phyloP scores from a whole-genome alignment of 2,329 filamentous ascomycete species.

The Fusarium albosuccineum region DNA sequence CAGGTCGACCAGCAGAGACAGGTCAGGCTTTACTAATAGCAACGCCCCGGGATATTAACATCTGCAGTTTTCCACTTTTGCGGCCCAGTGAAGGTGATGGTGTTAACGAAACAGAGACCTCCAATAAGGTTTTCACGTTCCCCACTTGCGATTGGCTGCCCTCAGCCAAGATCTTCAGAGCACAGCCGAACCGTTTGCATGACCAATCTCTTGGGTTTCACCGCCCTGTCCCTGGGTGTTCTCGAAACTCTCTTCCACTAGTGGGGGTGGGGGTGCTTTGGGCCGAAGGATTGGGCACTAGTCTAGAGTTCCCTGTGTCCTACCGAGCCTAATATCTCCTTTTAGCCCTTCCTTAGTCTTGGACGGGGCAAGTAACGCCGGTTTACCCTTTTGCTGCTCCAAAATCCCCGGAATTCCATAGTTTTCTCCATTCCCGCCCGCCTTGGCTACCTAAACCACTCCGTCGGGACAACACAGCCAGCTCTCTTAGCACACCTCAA shows the following conservation, averaged over 20 bases:
- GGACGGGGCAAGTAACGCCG: no score
- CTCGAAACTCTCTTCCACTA: neutral
- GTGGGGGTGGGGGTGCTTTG: neutral
- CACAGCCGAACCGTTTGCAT: neutral
- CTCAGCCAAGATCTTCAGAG: neutral
- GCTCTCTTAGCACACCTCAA: neutral
- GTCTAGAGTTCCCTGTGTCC: no score
- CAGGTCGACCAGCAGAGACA: neutral
- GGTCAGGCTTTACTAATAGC: neutral
- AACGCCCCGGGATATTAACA: neutral
- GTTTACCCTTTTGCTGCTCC: neutral
- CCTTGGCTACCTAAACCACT: neutral
- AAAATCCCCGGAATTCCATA: neutral
- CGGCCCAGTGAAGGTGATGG: no score
- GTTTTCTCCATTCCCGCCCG: neutral
- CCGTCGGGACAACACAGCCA: conserved; percentile 1
- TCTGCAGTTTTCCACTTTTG: no score
- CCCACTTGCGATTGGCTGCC: neutral
- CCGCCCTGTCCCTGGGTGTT: neutral
- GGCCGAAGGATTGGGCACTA: neutral
- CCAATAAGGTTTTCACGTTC: no score
- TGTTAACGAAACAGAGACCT: no score
- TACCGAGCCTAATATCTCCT: neutral
- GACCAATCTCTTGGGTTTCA: conserved; percentile 1
- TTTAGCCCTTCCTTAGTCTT: no score